Conservation (phyloP, 768 basidiomycete species). For the Termitomyces bulborhizus region DNA sequence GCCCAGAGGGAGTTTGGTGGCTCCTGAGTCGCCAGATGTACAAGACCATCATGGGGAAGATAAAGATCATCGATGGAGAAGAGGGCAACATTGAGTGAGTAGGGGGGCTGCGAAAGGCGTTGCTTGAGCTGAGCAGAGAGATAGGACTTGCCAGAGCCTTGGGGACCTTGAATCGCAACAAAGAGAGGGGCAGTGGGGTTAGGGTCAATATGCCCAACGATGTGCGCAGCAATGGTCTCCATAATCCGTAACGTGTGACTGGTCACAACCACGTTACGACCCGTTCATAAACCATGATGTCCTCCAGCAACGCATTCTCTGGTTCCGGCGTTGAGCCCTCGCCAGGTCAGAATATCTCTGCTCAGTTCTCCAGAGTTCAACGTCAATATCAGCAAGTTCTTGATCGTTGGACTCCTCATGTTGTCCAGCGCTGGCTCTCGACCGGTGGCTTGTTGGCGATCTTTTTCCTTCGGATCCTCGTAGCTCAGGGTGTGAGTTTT, state of each 20-base stretch:
- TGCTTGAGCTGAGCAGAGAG: constrained; percentile 53
- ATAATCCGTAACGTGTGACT: constrained; percentile 10
- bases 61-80: constrained; percentile 87
- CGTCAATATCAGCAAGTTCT: constrained; percentile 82
- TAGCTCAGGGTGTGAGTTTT: constrained; percentile 80
- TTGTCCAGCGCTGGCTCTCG: constrained; percentile 83
- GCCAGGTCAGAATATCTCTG: constrained; percentile 42
- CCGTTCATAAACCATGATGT: constrained; percentile 38
- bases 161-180: constrained; percentile 87
- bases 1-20: constrained; percentile 61
- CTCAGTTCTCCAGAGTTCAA: constrained; percentile 46
- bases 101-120: constrained; percentile 35
- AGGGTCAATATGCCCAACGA: constrained; percentile 23
- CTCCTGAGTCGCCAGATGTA: constrained; percentile 44
- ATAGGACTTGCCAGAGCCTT: constrained; percentile 91
- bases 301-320: constrained; percentile 27
- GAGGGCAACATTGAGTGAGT: constrained; percentile 50
- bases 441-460: constrained; percentile 64
- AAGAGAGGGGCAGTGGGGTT: constrained; percentile 53
- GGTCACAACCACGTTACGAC: constrained; percentile 14
- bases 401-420: constrained; percentile 91
- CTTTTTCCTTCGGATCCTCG: constrained; percentile 81
- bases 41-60: constrained; percentile 60
- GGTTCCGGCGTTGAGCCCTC: constrained; percentile 38
- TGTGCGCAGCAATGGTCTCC: constrained; percentile 16